Conservation (phyloP, 495 filamentous ascomycete species). For the Penicillium atrosanguineum region DNA sequence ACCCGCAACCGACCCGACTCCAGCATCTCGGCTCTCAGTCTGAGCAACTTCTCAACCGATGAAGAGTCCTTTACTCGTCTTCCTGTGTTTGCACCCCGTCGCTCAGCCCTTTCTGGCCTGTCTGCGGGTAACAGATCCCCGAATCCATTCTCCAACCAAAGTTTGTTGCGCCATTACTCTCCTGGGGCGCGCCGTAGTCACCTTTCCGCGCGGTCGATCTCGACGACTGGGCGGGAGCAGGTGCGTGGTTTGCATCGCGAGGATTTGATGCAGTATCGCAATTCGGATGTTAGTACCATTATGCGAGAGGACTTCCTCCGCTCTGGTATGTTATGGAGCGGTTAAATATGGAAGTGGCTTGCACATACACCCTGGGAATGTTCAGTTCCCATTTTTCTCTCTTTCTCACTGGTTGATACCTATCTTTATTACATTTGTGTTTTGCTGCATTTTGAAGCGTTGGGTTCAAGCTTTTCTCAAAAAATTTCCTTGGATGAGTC, state of each 20-base stretch:
- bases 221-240: constrained; percentile 35
- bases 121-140: constrained; percentile 17
- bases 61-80: constrained; percentile 32
- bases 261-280: constrained; percentile 39
- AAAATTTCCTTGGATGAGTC: too few species aligned
- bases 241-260: constrained; percentile 38
- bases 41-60: constrained; percentile 36
- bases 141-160: constrained; percentile 11
- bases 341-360: neutral
- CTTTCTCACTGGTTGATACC: neutral
- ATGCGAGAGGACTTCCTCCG: constrained; percentile 41
- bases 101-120: constrained; percentile 15
- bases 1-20: constrained; percentile 23
- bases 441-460: too few species aligned
- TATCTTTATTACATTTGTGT: neutral
- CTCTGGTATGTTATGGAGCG: constrained; percentile 22
- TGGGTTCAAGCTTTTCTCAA: too few species aligned
- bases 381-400: neutral
- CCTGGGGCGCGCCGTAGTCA: constrained; percentile 20
- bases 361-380: too few species aligned
- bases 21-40: constrained; percentile 28
- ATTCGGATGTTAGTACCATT: constrained; percentile 42
- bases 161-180: constrained; percentile 8
- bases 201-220: constrained; percentile 26
- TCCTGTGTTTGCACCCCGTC: constrained; percentile 39